phyloP scores from a whole-genome alignment of 805 yeast species.

The Kazachstania africana region DNA sequence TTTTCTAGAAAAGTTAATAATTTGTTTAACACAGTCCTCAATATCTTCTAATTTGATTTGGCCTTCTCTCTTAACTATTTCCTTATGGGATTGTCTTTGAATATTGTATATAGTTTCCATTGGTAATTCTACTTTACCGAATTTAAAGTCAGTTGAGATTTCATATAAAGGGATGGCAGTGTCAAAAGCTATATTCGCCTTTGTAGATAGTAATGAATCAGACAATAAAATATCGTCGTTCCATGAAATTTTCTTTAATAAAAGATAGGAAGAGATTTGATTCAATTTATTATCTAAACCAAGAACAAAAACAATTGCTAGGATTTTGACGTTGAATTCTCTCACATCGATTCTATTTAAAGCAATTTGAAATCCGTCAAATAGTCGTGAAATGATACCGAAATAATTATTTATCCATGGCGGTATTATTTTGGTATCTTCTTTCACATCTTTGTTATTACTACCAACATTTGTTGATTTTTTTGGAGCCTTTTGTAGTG shows the following conservation, averaged over 20 bases:
- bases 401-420: no score
- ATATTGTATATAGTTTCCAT: constrained; percentile 4
- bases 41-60: not conserved
- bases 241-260: not conserved
- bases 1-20: constrained; percentile 3
- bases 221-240: not conserved
- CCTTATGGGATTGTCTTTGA: no score
- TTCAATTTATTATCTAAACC: constrained; percentile 3
- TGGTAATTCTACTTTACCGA: constrained; percentile 14
- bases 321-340: constrained; percentile 1
- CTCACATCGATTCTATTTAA: constrained; percentile 2
- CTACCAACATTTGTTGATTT: no score
- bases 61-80: not conserved
- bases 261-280: not conserved
- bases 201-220: not conserved
- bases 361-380: constrained; percentile 6
- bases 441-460: no score
- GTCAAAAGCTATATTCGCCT: not conserved
- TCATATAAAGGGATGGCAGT: constrained; percentile 6
- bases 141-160: constrained; percentile 10
- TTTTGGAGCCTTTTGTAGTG: no score
- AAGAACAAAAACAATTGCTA: constrained; percentile 1
- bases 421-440: no score
- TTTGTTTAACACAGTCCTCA: constrained; percentile 1
- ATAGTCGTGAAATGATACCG: no score